These are phyloP conservation scores for Carex sylvatica DNA, from an alignment of 202 grass and related monocot genomes.

Conservation along the genomic window DNA sequence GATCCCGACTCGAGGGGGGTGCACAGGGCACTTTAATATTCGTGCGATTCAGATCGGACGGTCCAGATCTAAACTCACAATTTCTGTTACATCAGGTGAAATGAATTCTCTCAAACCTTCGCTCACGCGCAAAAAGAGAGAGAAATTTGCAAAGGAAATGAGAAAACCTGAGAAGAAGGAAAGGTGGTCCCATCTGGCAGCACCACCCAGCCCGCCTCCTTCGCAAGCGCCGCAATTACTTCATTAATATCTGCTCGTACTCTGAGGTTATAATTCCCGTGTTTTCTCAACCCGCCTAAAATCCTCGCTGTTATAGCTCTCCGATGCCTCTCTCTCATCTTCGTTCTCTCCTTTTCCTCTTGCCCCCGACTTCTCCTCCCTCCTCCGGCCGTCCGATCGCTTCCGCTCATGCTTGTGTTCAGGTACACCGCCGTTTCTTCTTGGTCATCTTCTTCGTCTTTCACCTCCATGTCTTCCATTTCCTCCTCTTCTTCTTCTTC, in stretches of 20 bases:
- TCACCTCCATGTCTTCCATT: conserved; percentile 33
- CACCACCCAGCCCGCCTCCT: conserved; percentile 80
- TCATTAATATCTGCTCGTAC: conserved; percentile 87
- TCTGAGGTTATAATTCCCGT: conserved; percentile 74
- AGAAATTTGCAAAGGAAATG: neutral
- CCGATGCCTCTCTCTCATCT: conserved; percentile 75
- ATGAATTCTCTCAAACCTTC: no score
- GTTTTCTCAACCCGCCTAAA: conserved; percentile 65
- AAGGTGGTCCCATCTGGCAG: conserved; percentile 94
- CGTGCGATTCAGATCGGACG: no score
- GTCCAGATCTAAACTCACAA: no score
- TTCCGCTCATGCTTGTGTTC: neutral
- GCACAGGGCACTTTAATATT: no score
- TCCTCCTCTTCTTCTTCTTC: conserved; percentile 33
- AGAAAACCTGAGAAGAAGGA: conserved; percentile 34
- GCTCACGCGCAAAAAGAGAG: no score
- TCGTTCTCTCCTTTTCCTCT: conserved; percentile 95
- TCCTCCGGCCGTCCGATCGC: neutral
- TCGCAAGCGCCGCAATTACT: conserved; percentile 75
- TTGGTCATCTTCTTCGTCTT: conserved; percentile 46
- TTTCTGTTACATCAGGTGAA: no score
- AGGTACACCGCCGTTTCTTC: neutral
- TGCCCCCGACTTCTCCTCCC: conserved; percentile 31
- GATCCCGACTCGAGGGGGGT: no score
- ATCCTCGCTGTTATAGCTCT: conserved; percentile 82